Conservation (phyloP, 495 filamentous ascomycete species). For the Tirmania nivea region DNA sequence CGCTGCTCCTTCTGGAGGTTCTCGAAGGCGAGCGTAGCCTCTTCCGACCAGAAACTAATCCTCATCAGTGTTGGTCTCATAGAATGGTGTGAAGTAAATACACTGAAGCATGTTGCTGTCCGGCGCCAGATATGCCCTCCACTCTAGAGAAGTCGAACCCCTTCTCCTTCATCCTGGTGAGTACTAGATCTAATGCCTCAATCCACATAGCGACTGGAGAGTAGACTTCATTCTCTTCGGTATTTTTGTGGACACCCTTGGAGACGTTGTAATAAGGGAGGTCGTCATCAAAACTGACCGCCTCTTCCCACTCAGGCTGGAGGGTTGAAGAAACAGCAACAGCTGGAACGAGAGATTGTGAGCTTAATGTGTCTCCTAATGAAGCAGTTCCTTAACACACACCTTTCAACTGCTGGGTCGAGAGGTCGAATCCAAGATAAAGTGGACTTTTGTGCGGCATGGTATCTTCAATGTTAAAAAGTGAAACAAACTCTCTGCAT, state of each 20-base stretch:
- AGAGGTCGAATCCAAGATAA: slow-evolving; percentile 88
- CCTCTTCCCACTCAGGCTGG: slow-evolving; percentile 50
- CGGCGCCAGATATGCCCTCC: slow-evolving; percentile 68
- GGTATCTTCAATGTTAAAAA: no score
- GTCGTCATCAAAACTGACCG: slow-evolving; percentile 50
- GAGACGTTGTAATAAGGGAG: slow-evolving; percentile 62
- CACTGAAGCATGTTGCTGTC: slow-evolving; percentile 92
- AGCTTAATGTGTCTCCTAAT: neutral
- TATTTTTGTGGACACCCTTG: slow-evolving; percentile 70
- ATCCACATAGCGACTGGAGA: slow-evolving; percentile 89
- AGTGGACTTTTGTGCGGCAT: slow-evolving; percentile 18
- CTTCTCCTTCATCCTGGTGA: slow-evolving; percentile 45
- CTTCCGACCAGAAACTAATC: slow-evolving; percentile 43
- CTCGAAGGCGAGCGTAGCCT: slow-evolving; percentile 44
- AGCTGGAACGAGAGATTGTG: slow-evolving; percentile 22
- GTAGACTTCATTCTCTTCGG: slow-evolving; percentile 64
- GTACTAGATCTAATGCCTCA: slow-evolving; percentile 69
- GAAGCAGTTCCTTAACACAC: slow-evolving; percentile 4
- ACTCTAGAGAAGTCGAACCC: slow-evolving; percentile 59
- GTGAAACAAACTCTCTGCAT: no score
- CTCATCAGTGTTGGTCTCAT: neutral
- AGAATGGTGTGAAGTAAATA: slow-evolving; percentile 10
- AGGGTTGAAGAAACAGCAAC: slow-evolving; percentile 64
- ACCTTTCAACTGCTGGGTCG: slow-evolving; percentile 90
- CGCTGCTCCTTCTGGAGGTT: slow-evolving; percentile 35